Percentiles rank a stretch among this genome's conserved stretches.
Evolutionary conservation across 805 yeast genomes (phyloP).

Genomic region (Torulaspora franciscae): DNA sequence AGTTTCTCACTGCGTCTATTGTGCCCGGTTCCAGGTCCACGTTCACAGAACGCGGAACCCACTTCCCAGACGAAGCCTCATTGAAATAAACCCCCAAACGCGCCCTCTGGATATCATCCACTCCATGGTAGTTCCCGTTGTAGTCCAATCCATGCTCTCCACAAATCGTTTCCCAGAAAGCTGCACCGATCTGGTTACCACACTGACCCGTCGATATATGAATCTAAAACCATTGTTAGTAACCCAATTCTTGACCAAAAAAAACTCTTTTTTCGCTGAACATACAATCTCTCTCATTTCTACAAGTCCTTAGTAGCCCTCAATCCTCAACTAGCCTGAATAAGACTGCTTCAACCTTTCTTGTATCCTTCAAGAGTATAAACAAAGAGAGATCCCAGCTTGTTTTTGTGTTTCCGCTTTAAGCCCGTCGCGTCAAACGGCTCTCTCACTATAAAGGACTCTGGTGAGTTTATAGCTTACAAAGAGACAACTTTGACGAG

Average conservation of each 20-base stretch:
- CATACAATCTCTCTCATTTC: constrained; percentile 19
- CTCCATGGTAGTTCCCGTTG: constrained; percentile 67
- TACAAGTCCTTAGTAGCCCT: neutral
- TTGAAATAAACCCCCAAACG: constrained; percentile 80
- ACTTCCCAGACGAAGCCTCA: constrained; percentile 82
- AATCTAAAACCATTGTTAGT: constrained; percentile 37
- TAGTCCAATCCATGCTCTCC: constrained; percentile 80
- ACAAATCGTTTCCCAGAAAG: constrained; percentile 89
- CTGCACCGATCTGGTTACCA: constrained; percentile 97
- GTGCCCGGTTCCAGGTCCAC: constrained; percentile 95
- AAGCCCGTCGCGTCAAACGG: constrained; percentile 1
- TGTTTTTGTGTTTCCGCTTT: constrained; percentile 18
- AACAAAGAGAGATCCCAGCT: neutral
- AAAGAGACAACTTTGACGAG: neutral
- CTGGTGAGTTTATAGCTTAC: neutral
- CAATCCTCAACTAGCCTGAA: neutral
- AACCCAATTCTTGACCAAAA: neutral
- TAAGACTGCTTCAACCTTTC: neutral
- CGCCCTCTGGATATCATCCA: constrained; percentile 47
- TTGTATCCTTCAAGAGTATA: neutral
- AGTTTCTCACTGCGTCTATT: constrained; percentile 75
- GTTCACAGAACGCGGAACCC: constrained; percentile 88
- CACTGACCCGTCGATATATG: constrained; percentile 97
- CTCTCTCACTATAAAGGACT: neutral
- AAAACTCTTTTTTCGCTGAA: neutral